Percentiles rank a stretch among this genome's conserved stretches.
Evolutionary conservation across 2,329 filamentous ascomycete species (phyloP).

Genomic region (Reticulascus tulasneorum): DNA sequence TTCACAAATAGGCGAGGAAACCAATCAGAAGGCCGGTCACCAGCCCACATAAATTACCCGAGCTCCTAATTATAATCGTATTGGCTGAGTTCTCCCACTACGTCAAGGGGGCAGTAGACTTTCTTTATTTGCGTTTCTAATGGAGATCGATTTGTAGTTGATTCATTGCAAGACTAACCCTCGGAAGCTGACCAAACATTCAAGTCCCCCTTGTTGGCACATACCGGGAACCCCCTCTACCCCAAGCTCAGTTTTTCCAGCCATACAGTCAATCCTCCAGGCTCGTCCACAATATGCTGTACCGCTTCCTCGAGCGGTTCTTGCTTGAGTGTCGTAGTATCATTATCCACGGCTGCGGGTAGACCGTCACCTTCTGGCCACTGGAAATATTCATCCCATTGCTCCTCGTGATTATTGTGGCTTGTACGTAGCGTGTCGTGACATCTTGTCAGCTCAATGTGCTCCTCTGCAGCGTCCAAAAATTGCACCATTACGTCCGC

Average conservation of each 20-base stretch:
- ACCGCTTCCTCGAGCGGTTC: background rate
- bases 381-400: background rate
- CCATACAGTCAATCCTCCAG: background rate
- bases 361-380: background rate
- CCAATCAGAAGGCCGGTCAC: background rate
- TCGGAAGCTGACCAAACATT: too few species aligned
- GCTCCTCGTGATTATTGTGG: background rate
- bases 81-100: too few species aligned
- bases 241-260: background rate
- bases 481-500: background rate
- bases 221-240: background rate
- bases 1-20: background rate
- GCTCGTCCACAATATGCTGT: background rate
- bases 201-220: background rate
- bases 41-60: too few species aligned
- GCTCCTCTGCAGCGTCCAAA: background rate
- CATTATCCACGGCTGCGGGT: background rate
- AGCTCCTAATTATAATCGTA: too few species aligned
- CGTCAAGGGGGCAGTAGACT: too few species aligned
- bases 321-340: background rate
- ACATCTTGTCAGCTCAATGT: background rate
- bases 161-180: too few species aligned
- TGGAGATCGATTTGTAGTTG: too few species aligned
- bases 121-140: too few species aligned
- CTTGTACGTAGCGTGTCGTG: background rate